Percentiles rank a stretch among this genome's conserved stretches.
These are phyloP conservation scores for Sporothrix mexicana DNA, from an alignment of 2,329 filamentous ascomycete genomes.

Conservation along the genomic window DNA sequence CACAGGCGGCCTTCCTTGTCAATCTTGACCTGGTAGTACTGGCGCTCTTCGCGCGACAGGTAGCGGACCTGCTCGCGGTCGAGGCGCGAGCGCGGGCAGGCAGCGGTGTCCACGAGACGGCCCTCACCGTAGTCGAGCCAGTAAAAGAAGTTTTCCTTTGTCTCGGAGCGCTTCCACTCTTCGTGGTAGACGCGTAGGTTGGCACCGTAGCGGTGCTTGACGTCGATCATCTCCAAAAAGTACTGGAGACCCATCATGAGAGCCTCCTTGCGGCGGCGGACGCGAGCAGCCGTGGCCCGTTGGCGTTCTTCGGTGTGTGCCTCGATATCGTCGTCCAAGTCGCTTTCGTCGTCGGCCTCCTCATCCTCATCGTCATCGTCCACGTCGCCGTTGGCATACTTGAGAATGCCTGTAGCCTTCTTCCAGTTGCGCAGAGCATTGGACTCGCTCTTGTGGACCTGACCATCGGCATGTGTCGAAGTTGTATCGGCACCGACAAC, in stretches of 20 bases:
- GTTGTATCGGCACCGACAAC: neutral
- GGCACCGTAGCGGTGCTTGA: conserved; percentile 85
- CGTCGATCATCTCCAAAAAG: conserved; percentile 83
- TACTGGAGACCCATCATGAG: conserved; percentile 86
- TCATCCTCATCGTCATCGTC: conserved; percentile 29
- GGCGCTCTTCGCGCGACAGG: conserved; percentile 78
- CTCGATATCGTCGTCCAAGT: conserved; percentile 4
- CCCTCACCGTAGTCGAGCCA: conserved; percentile 89
- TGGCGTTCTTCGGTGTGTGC: conserved; percentile 41
- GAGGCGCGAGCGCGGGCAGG: conserved; percentile 74
- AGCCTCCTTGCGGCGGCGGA: conserved; percentile 66
- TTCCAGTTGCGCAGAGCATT: conserved; percentile 74
- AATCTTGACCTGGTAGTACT: conserved; percentile 79
- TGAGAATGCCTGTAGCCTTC: conserved; percentile 71
- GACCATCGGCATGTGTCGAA: neutral
- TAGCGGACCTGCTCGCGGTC: conserved; percentile 84
- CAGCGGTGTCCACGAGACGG: conserved; percentile 68
- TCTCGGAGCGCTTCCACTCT: conserved; percentile 78
- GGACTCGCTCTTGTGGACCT: conserved; percentile 37
- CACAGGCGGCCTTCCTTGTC: conserved; percentile 76
- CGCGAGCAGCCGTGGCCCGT: conserved; percentile 56
- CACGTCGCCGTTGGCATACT: conserved; percentile 65
- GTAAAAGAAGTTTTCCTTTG: conserved; percentile 89
- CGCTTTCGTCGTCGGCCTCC: conserved; percentile 19
- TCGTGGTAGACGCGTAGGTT: conserved; percentile 83